Evolutionary conservation across 441 rosid species (phyloP), one percentile per base, ranked within the genome.

Genomic region (Adansonia madagascariensis): DNA sequence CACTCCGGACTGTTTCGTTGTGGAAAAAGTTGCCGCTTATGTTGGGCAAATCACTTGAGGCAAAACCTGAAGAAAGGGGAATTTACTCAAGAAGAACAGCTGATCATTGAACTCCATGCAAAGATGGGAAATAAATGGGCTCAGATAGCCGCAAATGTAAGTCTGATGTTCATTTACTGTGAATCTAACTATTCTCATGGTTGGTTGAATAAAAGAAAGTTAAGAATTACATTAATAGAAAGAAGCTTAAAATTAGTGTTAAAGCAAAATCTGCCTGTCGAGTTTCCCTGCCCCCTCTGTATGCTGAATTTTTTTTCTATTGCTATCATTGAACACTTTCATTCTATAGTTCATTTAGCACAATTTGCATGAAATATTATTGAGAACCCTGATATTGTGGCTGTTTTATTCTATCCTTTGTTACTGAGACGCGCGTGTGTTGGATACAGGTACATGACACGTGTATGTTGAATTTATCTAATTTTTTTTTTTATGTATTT

Each of bases 81-180:
- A 18, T 96, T 96, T 88, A 91, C 98, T 71, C 92, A 77, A 56
- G 95, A 93, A 83, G 99, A 96, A 75, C 91, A 84, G 75, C 87
- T 88, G 78, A 96, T 96, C 64, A 86, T 94, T 78, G 93, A 94
- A 77, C 93, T 96, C 81, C 99, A 92, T 80, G 89, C 96, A 75
- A 89, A 91, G 83, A 89, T 96, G 93, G 99, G 99, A 76, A 96
- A 96, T 87, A 96, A 96, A 86, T 96, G 99, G 99, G 98, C 99
- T 41, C 95, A 90, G 64, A 94, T 96, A 94, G 98, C 99, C 81
- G 98, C 97, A 70, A 91, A 92, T 85, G 99, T 96, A 87, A 88
- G 97, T 83, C 10, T 82, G 77, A 22, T 10, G 55, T 65, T 77
- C 71, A 59, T 61, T 76, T 73, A 18, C 24, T 22, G 4, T 63